Evolutionary conservation across 2,329 filamentous ascomycete species (phyloP), one percentile per base, ranked within the genome.

Genomic region (Fusarium drepaniforme): DNA sequence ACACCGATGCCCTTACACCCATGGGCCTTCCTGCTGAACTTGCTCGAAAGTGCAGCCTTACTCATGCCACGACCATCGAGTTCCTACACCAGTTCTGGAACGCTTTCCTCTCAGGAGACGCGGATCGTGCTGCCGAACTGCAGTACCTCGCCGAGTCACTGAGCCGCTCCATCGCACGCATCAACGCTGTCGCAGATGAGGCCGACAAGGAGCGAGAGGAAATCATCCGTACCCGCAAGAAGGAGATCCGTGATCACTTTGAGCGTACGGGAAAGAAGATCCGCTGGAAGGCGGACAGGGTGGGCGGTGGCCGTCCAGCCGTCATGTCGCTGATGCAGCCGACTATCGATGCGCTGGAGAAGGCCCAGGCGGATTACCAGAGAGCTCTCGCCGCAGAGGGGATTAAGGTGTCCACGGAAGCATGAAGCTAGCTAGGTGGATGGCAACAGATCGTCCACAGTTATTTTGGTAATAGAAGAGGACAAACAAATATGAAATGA

Each of bases 71-170:
- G 0, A 97, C 95, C 0, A 93, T 94, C 42, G 97, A 99, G 80
- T 99, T 98, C 79, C 86, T 99, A n/a, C 94, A 96, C 78, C 97
- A 98, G 82, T 99, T 99, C 85, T 99, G 96, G 96, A 90, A 91
- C 38, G 92, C 96, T 0, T 99, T 97, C 80, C 88, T 97, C 30
- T 98, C 96, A 0, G 96, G 96, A 16, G 94, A 98, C 80, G 85
- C 94, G 1, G 92, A 94, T 70, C 92, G 94, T 38, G 94, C 94
- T 1, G 88, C 88, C 49, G 96, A 99, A 83, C 88, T 98, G 16
- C 91, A 92, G 8, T 95, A 94, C 72, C 88, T 98, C 57, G 92
- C 93, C 9, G 94, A 97, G 81, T 96, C 95, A 12, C 88, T 99
- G 16, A 90, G 91, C 70, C 91, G 93, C 69, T 96, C 95, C 0